Evolutionary conservation across 1,284 basidiomycete species (phyloP).

Genomic region (Meripilus lineatus): DNA sequence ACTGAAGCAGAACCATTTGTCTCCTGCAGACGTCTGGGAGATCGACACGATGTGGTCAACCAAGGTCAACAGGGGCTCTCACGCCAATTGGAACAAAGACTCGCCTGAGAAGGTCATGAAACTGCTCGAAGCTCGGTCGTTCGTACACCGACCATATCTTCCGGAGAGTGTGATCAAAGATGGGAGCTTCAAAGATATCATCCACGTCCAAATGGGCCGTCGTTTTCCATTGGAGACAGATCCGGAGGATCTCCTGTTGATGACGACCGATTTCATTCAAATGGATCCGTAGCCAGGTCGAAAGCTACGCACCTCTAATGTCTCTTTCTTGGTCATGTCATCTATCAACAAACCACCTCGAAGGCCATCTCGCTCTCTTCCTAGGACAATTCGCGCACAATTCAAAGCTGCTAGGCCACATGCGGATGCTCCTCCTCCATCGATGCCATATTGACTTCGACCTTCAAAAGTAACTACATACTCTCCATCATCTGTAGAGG

Average conservation of each 20-base stretch:
- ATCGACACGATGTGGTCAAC: no score
- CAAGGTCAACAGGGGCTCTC: background rate
- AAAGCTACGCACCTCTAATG: conserved; percentile 33
- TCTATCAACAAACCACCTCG: conserved; percentile 30
- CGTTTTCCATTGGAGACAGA: conserved; percentile 48
- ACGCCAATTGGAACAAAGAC: conserved; percentile 9
- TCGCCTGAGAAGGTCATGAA: conserved; percentile 41
- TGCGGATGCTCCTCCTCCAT: conserved; percentile 32
- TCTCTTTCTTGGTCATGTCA: conserved; percentile 32
- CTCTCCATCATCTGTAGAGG: no score
- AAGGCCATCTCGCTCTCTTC: conserved; percentile 27
- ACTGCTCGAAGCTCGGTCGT: conserved; percentile 30
- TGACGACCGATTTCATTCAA: conserved; percentile 1
- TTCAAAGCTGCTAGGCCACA: conserved; percentile 63
- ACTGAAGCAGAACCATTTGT: conserved; percentile 32
- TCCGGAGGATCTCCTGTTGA: conserved; percentile 44
- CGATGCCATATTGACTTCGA: conserved; percentile 17
- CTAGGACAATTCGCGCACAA: conserved; percentile 47
- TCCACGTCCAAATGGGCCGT: conserved; percentile 52
- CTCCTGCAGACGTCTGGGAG: conserved; percentile 23
- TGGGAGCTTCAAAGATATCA: conserved; percentile 22
- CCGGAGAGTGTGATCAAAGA: conserved; percentile 32
- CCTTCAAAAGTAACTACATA: conserved; percentile 15
- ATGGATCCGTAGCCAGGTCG: background rate
- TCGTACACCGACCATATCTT: conserved; percentile 34